Base-by-base conservation (phyloP, 768 basidiomycete species). In the Leccinum barrowsii region DNA sequence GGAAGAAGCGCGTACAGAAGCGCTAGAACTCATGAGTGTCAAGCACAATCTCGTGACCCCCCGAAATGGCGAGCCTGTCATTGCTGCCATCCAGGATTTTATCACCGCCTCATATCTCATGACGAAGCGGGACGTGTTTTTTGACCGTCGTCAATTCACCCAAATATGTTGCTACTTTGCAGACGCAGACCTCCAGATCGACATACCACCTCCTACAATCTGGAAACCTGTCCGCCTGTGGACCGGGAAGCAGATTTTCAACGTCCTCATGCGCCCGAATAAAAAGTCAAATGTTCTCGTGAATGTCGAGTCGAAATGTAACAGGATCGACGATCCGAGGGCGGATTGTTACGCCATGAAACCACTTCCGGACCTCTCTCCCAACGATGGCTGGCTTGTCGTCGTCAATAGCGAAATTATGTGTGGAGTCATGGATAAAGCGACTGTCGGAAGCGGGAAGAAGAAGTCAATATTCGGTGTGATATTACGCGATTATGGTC, bases 201-300 rank as follows among this genome's bases (percentile, higher is more conserved):
- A 98, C 67, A 85, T 99, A 52, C 97, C 97, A 11, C 93, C 94
- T 0, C 97, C 97, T 0, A 85, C 90, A 0, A 93, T 99, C 59
- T 85, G 88, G 84, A 98, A 97, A 70, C 97, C 97, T 10, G 82
- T 84, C 24, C 82, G 91, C 19, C 76, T 99, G 2, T 99, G 97
- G 97, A 98, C 97, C 0, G 97, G 97, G 30, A 99, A 99, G 69
- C 97, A 99, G 68, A 81, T 99, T n/a, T 98, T 98, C 81, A 94
- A 92, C 70, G 87, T 94, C 32, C 85, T 98, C 50, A 98, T 98
- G 91, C 85, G 89, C 10, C 97, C 97, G 5, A 97, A 95, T 77
- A 89, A 84, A 65, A 65, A 83, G 17, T 91, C 86, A 7, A 83
- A 87, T 28, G 85, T 98, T 54, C 76, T 88, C 40, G 94, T 99